Base-by-base conservation (phyloP, 371 early-diverging fungal genomes). In the Mucor plumbeus region DNA sequence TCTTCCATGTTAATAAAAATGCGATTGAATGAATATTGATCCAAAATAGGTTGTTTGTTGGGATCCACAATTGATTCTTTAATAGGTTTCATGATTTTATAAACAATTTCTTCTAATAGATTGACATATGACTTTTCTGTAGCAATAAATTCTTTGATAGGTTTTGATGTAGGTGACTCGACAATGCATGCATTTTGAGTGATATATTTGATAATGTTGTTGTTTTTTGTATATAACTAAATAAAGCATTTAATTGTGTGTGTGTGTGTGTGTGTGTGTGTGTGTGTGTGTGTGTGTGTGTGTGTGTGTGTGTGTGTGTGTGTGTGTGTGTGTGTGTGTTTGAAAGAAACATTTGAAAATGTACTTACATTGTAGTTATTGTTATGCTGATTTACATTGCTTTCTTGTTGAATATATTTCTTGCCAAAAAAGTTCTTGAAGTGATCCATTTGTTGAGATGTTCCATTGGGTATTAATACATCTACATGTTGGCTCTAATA, bases 401-500 rank as follows among this genome's bases (percentile, higher is more conserved):
- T 0, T 56, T 35, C 53, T 50, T 44, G 57, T 10, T 40, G 36
- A 17, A 17, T 54, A 26, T 64, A 59, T 47, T 53, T 73, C 10
- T 39, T 40, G 36, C 73, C 73, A 53, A 73, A 69, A 38, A 68
- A 69, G 41, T 33, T 26, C 54, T 73, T 73, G 26, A 73, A 69
- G 1, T 65, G 55, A 13, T 73, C 69, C 54, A 65, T 47, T 47
- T 69, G 59, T 11, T n/a, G 19, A 55, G 58, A n/a, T 21, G 54
- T 17, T 7, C 64, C 67, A 63, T 41, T 61, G 14, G 70, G 65
- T 34, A 74, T 67, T 38, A 74, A 41, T 40, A 70, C 68, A 53
- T 67, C 69, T 62, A 79, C 58, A 70, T 82, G 53, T 64, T 82
- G 70, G 64, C 77, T 50, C 76, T 82, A 44, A 9, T 61, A 50